phyloP scores from a whole-genome alignment of 108 stramenopile species.

The Cyclotella baltica region DNA sequence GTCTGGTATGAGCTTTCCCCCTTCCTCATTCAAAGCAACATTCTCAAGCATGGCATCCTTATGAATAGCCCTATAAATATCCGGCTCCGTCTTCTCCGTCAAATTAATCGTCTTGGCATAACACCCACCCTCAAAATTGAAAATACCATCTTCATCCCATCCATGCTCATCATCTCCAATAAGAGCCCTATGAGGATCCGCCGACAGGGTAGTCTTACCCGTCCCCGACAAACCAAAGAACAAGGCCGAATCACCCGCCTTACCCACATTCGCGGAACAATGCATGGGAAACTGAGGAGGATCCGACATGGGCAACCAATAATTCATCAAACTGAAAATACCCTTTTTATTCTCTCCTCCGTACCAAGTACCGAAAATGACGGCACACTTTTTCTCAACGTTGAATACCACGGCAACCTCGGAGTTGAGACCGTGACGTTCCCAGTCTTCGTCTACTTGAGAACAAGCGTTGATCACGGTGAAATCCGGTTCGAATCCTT shows the following conservation, averaged over 20 bases:
- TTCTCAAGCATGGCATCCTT: conserved; percentile 97
- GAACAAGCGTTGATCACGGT: conserved; percentile 97
- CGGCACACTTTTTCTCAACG: conserved; percentile 91
- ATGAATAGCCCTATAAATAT: conserved; percentile 96
- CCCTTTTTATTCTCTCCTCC: conserved; percentile 99
- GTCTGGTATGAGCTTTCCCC: conserved; percentile 72
- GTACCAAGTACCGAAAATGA: conserved; percentile 98
- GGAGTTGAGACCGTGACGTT: conserved; percentile 89
- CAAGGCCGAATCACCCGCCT: conserved; percentile 89
- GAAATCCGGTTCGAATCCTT: conserved; percentile 94
- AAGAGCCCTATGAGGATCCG: conserved; percentile 93
- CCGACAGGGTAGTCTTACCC: conserved; percentile 97
- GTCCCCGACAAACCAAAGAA: conserved; percentile 97
- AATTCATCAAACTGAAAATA: conserved; percentile 98
- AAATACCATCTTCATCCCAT: conserved; percentile 97
- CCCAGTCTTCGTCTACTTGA: conserved; percentile 89
- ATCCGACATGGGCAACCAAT: conserved; percentile 93
- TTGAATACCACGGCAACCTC: conserved; percentile 98
- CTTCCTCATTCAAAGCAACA: conserved; percentile 77
- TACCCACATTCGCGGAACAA: conserved; percentile 97
- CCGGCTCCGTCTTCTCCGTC: conserved; percentile 94
- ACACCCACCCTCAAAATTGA: conserved; percentile 99
- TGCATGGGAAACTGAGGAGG: conserved; percentile 95
- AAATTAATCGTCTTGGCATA: conserved; percentile 99
- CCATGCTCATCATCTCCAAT: conserved; percentile 97